Percentiles rank a stretch among this genome's conserved stretches.
Evolutionary conservation across 306 rosid genomes (phyloP).

Genomic region (Medicago arabica): DNA sequence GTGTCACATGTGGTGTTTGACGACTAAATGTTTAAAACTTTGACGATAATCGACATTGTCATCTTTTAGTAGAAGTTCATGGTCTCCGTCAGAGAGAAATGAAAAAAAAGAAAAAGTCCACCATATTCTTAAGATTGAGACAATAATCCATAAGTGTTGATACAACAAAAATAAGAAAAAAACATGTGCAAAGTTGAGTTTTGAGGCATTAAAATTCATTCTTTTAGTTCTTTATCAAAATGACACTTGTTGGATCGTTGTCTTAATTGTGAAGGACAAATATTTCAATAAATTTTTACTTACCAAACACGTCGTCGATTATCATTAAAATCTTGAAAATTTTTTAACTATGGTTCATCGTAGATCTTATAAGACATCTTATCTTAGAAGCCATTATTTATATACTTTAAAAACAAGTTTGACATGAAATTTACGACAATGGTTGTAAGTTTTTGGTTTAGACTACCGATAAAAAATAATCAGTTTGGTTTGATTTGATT

Average conservation of each 20-base stretch:
- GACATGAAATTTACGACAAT: not conserved
- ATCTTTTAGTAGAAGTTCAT: too few relatives aligned
- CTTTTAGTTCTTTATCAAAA: too few relatives aligned
- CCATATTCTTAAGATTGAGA: not conserved
- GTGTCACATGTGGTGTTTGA: not conserved
- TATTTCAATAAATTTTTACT: not conserved
- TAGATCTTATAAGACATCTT: not conserved
- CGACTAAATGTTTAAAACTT: not conserved
- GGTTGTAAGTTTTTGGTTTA: too few relatives aligned
- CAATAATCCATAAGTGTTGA: not conserved
- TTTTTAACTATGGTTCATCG: not conserved
- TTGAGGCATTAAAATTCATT: not conserved
- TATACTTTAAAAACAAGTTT: not conserved
- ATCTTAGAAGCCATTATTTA: not conserved
- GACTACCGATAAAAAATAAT: too few relatives aligned
- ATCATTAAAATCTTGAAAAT: not conserved
- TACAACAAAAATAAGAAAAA: not conserved
- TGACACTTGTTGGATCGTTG: not conserved
- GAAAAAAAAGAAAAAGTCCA: too few relatives aligned
- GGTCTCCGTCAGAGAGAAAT: too few relatives aligned
- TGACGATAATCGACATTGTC: not conserved
- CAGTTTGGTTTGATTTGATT: too few relatives aligned
- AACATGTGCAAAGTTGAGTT: not conserved
- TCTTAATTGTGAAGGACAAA: not conserved
- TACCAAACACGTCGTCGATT: not conserved